Percentiles rank a stretch among this genome's conserved stretches.
Evolutionary conservation across 768 basidiomycete species (phyloP).

Genomic region (Punctularia strigosozonata): DNA sequence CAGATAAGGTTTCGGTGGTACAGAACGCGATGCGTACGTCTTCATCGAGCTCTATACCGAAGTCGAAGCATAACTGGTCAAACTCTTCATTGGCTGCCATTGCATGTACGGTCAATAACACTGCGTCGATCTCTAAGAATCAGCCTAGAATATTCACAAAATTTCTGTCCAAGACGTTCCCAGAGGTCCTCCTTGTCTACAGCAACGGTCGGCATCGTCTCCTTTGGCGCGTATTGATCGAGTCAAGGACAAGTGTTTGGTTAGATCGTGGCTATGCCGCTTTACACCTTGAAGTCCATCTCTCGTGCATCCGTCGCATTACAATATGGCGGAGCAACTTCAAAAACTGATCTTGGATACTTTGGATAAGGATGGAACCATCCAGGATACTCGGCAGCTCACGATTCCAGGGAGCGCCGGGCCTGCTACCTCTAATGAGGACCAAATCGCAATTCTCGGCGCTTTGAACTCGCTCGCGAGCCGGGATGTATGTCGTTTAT

Average conservation of each 20-base stretch:
- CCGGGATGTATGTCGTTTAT: constrained; percentile 52
- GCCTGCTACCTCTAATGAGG: constrained; percentile 55
- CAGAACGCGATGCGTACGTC: constrained; percentile 50
- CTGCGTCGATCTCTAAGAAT: constrained; percentile 8
- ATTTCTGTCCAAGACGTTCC: constrained; percentile 71
- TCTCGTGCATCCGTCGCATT: neutral
- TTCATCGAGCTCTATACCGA: constrained; percentile 94
- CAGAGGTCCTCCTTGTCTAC: constrained; percentile 95
- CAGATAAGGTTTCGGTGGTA: neutral
- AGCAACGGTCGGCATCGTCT: constrained; percentile 88
- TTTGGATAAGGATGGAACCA: constrained; percentile 41
- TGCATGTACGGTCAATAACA: constrained; percentile 10
- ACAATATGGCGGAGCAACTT: constrained; percentile 59
- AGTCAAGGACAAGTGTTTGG: no score
- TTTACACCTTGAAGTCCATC: no score
- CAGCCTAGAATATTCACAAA: constrained; percentile 38
- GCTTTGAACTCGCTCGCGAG: constrained; percentile 84
- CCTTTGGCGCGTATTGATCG: no score
- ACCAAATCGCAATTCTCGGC: constrained; percentile 76
- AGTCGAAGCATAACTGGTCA: constrained; percentile 92
- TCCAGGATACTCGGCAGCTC: constrained; percentile 61
- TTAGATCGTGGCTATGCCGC: no score
- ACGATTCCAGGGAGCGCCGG: constrained; percentile 49
- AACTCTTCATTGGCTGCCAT: constrained; percentile 81
- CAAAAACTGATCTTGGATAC: constrained; percentile 73